These are phyloP conservation scores for Nannochloropsis granulata DNA, from an alignment of 108 stramenopile species.

Conservation along the genomic window DNA sequence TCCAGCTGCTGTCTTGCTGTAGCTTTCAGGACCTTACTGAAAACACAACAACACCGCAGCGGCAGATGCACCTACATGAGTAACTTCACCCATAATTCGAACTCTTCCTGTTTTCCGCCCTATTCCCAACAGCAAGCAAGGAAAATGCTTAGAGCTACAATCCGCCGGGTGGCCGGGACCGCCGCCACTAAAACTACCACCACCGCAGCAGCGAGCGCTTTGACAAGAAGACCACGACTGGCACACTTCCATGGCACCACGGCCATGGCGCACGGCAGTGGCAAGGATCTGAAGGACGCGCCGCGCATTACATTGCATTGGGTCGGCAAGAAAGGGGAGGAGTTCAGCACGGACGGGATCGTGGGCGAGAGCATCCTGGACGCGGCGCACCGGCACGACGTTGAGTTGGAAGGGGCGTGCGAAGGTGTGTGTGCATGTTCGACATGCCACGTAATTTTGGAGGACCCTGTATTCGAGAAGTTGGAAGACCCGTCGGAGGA, in stretches of 20 bases:
- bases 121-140: too few relatives aligned
- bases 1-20: too few relatives aligned
- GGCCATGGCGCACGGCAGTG: background rate
- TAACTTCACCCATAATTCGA: too few relatives aligned
- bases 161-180: too few relatives aligned
- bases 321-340: background rate
- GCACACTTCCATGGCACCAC: background rate
- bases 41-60: too few relatives aligned
- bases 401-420: slow-evolving; percentile 76
- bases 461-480: slow-evolving; percentile 54
- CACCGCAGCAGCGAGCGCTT: background rate
- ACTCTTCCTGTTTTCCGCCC: too few relatives aligned
- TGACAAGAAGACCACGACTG: background rate
- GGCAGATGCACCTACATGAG: too few relatives aligned
- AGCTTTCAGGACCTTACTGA: too few relatives aligned
- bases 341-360: background rate
- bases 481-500: slow-evolving; percentile 50
- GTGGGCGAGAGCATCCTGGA: background rate
- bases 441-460: slow-evolving; percentile 90
- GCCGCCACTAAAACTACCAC: too few relatives aligned
- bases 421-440: slow-evolving; percentile 92
- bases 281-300: background rate
- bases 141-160: too few relatives aligned
- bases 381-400: background rate
- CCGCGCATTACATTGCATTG: background rate